Percentiles rank a stretch among this genome's conserved stretches.
Conservation (phyloP, 1,284 basidiomycete species). For the Pterulicium gracile region DNA sequence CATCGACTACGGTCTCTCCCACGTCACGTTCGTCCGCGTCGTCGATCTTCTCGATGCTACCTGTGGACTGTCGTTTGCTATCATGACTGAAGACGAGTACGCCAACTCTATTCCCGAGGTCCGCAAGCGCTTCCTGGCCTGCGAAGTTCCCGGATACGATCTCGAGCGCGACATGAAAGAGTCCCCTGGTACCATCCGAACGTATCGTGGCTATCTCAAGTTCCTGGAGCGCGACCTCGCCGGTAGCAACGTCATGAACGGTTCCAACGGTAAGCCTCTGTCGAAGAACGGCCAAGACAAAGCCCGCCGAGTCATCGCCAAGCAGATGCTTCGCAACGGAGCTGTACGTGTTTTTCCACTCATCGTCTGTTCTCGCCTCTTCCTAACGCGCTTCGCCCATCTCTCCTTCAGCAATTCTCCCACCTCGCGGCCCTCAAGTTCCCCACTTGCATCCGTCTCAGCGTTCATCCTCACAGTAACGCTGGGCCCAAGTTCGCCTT, state of each 20-base stretch:
- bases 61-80: background rate
- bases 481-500: conserved; percentile 1
- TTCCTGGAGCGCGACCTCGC: conserved; percentile 1
- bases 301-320: background rate
- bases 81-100: conserved; percentile 2
- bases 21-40: conserved; percentile 3
- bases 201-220: conserved; percentile 4
- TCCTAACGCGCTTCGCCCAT: background rate
- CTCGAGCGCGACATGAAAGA: conserved; percentile 1
- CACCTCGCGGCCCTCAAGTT: background rate
- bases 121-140: background rate
- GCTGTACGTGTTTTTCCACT: background rate
- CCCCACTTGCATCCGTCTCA: conserved; percentile 1
- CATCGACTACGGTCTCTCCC: background rate
- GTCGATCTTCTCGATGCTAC: conserved; percentile 1
- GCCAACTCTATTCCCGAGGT: background rate
- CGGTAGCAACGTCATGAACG: background rate
- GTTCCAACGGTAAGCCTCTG: background rate
- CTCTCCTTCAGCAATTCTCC: background rate
- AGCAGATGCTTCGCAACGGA: conserved; percentile 1
- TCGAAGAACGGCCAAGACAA: conserved; percentile 1
- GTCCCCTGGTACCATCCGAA: background rate
- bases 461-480: conserved; percentile 1
- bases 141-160: background rate
- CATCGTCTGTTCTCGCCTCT: background rate